A percentile compares a stretch with the other conserved stretches of the same genome.
These are phyloP conservation scores for Entomophthora muscae DNA, from an alignment of 371 early-diverging fungal genomes.

Conservation along the genomic window DNA sequence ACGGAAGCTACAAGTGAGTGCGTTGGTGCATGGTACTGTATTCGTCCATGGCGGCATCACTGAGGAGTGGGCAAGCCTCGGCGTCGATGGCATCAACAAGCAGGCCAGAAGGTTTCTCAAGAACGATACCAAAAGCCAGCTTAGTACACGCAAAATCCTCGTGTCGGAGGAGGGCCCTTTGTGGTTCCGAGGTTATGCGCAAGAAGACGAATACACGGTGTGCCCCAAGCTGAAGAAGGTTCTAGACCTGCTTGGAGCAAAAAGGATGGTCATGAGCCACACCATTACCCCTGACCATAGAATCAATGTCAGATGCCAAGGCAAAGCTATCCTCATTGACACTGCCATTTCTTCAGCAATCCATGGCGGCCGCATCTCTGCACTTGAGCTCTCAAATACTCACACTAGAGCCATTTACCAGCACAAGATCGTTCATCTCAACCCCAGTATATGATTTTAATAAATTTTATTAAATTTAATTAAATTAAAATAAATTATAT, in stretches of 20 bases:
- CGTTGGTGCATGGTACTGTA: slow-evolving; percentile 32
- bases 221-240: slow-evolving; percentile 29
- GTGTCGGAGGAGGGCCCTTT: slow-evolving; percentile 23
- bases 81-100: slow-evolving; percentile 34
- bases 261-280: slow-evolving; percentile 54
- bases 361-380: not conserved
- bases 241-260: slow-evolving; percentile 22
- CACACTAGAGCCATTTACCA: not conserved
- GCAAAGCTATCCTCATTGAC: slow-evolving; percentile 39
- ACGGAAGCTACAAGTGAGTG: slow-evolving; percentile 25
- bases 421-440: too few relatives aligned
- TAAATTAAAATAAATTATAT: too few relatives aligned
- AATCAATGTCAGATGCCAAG: slow-evolving; percentile 32
- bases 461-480: too few relatives aligned
- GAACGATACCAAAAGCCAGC: slow-evolving; percentile 10
- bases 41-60: slow-evolving; percentile 57
- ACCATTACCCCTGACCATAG: slow-evolving; percentile 13
- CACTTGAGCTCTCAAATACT: not conserved
- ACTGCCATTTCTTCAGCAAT: slow-evolving; percentile 39
- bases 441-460: too few relatives aligned
- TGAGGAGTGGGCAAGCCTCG: slow-evolving; percentile 21
- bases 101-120: slow-evolving; percentile 13
- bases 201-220: slow-evolving; percentile 23
- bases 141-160: slow-evolving; percentile 9
- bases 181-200: slow-evolving; percentile 45